phyloP scores from a whole-genome alignment of 2,329 filamentous ascomycete species.

The Didymella segeticola region DNA sequence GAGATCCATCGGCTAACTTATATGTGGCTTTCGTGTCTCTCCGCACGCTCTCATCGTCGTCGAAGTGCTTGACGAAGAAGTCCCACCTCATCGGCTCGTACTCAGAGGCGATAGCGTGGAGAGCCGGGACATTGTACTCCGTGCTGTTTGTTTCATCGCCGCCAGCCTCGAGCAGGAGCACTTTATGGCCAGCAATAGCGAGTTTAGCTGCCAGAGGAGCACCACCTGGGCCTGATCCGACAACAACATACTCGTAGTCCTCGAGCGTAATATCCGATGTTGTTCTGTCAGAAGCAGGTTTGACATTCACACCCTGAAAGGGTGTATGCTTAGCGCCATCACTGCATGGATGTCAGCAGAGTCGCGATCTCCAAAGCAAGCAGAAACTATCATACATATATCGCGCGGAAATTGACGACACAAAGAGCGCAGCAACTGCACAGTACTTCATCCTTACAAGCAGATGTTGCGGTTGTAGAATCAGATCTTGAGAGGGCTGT shows the following conservation, averaged over 20 bases:
- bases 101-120: constrained; percentile 61
- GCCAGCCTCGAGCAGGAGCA: constrained; percentile 65
- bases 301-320: constrained; percentile 25
- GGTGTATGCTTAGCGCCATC: constrained; percentile 32
- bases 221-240: constrained; percentile 66
- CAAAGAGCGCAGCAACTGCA: constrained; percentile 17
- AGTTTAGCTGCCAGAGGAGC: constrained; percentile 64
- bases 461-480: neutral
- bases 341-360: constrained; percentile 16
- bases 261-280: constrained; percentile 21
- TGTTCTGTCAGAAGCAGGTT: constrained; percentile 21
- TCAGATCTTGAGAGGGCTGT: neutral
- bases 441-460: neutral
- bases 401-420: constrained; percentile 12
- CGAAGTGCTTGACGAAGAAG: constrained; percentile 67
- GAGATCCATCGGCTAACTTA: constrained; percentile 24
- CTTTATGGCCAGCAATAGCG: constrained; percentile 62
- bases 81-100: constrained; percentile 64
- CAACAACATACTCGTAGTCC: constrained; percentile 66
- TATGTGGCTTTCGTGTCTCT: constrained; percentile 64
- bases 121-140: constrained; percentile 60
- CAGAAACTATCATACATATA: constrained; percentile 20
- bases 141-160: constrained; percentile 60
- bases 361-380: neutral
- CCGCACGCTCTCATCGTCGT: constrained; percentile 57